These are phyloP conservation scores for Cyclotella choctawhatcheeana DNA, from an alignment of 108 stramenopile genomes.

Conservation along the genomic window DNA sequence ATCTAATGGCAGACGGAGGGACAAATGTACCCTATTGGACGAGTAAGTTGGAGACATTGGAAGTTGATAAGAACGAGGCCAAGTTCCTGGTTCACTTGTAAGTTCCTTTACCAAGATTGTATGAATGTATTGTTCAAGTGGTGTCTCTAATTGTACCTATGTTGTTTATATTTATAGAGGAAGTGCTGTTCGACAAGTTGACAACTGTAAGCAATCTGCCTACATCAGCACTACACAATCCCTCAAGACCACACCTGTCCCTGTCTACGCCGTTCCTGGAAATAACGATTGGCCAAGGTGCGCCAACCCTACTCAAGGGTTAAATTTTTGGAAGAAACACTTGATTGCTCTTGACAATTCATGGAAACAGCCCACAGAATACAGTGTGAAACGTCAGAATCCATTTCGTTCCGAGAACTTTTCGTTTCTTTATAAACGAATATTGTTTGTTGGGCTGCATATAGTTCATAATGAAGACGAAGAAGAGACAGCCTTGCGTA, in stretches of 20 bases:
- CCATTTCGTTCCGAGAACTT: constrained; percentile 53
- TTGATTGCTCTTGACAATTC: constrained; percentile 15
- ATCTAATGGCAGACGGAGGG: constrained; percentile 36
- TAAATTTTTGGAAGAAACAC: constrained; percentile 18
- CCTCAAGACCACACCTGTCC: constrained; percentile 14
- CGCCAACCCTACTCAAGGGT: constrained; percentile 14
- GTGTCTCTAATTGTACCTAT: not conserved
- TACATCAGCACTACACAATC: constrained; percentile 24
- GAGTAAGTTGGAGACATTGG: constrained; percentile 1
- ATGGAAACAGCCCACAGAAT: constrained; percentile 17
- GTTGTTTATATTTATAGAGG: constrained; percentile 15
- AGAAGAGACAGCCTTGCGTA: constrained; percentile 8
- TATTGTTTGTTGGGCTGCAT: constrained; percentile 68
- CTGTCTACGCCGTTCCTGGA: constrained; percentile 34
- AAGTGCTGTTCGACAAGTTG: constrained; percentile 35
- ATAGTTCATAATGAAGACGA: constrained; percentile 39
- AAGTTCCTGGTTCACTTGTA: constrained; percentile 41
- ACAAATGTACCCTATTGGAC: constrained; percentile 21
- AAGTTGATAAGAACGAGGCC: not conserved
- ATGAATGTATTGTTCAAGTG: not conserved
- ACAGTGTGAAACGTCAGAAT: constrained; percentile 21
- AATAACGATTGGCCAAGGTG: constrained; percentile 37
- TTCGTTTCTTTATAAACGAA: constrained; percentile 50
- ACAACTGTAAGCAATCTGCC: constrained; percentile 23
- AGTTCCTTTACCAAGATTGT: constrained; percentile 8